Conservation (phyloP, 768 basidiomycete species). For the Strobilomyces echinocephalus region DNA sequence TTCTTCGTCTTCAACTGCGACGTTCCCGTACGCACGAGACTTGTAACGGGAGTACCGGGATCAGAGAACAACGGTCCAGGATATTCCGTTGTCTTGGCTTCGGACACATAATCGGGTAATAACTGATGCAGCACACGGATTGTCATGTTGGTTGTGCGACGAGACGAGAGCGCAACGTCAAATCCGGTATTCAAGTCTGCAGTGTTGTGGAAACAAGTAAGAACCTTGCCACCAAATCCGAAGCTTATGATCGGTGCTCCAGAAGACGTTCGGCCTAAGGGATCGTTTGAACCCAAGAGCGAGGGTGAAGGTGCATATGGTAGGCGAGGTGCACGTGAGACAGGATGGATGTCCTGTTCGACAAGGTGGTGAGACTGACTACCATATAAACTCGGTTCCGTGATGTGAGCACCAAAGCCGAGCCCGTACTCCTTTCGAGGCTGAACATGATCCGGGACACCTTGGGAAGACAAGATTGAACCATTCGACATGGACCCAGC, state of each 20-base stretch:
- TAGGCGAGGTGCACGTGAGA: constrained; percentile 37
- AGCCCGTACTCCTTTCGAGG: constrained; percentile 29
- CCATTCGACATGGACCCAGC: constrained; percentile 44
- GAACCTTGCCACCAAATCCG: constrained; percentile 88
- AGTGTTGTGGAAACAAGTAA: constrained; percentile 82
- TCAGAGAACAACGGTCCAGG: constrained; percentile 89
- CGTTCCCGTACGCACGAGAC: constrained; percentile 61
- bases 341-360: constrained; percentile 24
- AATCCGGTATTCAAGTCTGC: constrained; percentile 65
- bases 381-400: constrained; percentile 16
- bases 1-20: constrained; percentile 81
- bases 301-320: constrained; percentile 85
- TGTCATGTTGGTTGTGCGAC: constrained; percentile 63
- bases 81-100: constrained; percentile 52
- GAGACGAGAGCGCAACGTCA: constrained; percentile 70
- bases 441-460: constrained; percentile 10
- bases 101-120: constrained; percentile 63
- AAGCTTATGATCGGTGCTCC: constrained; percentile 81
- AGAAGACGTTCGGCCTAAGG: constrained; percentile 65
- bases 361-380: constrained; percentile 15
- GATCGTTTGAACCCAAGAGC: constrained; percentile 76
- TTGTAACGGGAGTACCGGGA: constrained; percentile 55
- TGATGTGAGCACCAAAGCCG: constrained; percentile 14
- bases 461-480: constrained; percentile 36
- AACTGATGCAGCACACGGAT: constrained; percentile 64